These are phyloP conservation scores for Spergularia azorica DNA, from an alignment of 179 eudicot species.

Conservation along the genomic window DNA sequence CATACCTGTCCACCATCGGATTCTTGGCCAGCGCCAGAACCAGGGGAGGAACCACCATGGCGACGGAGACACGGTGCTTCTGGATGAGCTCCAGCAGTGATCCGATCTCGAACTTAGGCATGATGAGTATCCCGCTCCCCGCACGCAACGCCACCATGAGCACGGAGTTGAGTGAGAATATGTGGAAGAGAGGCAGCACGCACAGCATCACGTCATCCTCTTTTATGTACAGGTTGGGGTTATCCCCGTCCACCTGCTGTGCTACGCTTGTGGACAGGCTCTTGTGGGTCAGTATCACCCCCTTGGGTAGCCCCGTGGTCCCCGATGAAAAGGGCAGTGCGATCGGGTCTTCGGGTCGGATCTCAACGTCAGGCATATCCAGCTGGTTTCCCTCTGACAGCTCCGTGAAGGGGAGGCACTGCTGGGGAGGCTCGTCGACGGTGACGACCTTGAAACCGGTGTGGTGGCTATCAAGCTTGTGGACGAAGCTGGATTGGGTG, in stretches of 20 bases:
- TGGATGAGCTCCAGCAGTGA: slow-evolving; percentile 56
- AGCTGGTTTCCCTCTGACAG: slow-evolving; percentile 40
- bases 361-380: slow-evolving; percentile 27
- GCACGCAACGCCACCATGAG: slow-evolving; percentile 59
- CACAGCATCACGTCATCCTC: slow-evolving; percentile 43
- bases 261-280: slow-evolving; percentile 69
- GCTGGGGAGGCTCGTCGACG: slow-evolving; percentile 46
- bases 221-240: slow-evolving; percentile 56
- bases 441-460: slow-evolving; percentile 43
- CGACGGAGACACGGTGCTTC: slow-evolving; percentile 62
- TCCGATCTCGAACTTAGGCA: slow-evolving; percentile 73
- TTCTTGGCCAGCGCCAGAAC: slow-evolving; percentile 81
- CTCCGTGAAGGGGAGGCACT: slow-evolving; percentile 48
- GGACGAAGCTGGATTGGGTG: slow-evolving; percentile 61
- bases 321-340: slow-evolving; percentile 90
- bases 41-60: slow-evolving; percentile 83
- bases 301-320: slow-evolving; percentile 85
- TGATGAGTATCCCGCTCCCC: slow-evolving; percentile 55
- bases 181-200: slow-evolving; percentile 77
- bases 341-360: slow-evolving; percentile 55
- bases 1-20: slow-evolving; percentile 54
- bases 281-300: slow-evolving; percentile 72
- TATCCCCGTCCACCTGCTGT: slow-evolving; percentile 87
- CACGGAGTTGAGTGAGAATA: slow-evolving; percentile 71
- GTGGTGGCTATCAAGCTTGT: slow-evolving; percentile 32